Percentiles rank a stretch among this genome's conserved stretches.
These are phyloP conservation scores for Larix kaempferi DNA, from an alignment of 75 land plant genomes.

Conservation along the genomic window DNA sequence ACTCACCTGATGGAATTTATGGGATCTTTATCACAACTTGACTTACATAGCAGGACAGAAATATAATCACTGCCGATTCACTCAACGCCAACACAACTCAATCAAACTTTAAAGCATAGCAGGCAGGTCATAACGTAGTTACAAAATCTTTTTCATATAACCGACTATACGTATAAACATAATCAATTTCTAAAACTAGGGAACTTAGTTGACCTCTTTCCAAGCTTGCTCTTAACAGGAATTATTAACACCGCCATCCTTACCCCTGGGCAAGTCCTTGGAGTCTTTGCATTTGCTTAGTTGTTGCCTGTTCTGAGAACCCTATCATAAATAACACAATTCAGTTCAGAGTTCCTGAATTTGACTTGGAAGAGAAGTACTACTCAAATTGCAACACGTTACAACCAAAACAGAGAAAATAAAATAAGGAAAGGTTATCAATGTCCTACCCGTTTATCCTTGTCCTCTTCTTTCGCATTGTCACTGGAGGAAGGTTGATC, in stretches of 20 bases:
- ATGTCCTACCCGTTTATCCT: conserved; percentile 1
- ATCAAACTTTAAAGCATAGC: background rate
- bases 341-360: background rate
- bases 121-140: background rate
- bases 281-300: background rate
- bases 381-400: background rate
- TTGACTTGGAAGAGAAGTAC: background rate
- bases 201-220: background rate
- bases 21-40: background rate
- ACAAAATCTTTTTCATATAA: background rate
- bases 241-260: background rate
- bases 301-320: background rate
- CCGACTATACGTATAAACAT: background rate
- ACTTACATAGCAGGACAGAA: background rate
- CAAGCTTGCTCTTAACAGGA: background rate
- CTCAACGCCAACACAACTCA: background rate
- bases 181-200: background rate
- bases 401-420: background rate
- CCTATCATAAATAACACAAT: background rate
- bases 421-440: background rate
- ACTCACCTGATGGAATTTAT: background rate
- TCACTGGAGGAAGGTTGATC: background rate
- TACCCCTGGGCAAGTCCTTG: background rate
- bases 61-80: background rate
- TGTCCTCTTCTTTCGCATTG: background rate